A percentile compares a stretch with the other conserved stretches of the same genome.
These are phyloP conservation scores for Saccharomycopsis oosterbeekiorum DNA, from an alignment of 805 yeast species.

Conservation along the genomic window DNA sequence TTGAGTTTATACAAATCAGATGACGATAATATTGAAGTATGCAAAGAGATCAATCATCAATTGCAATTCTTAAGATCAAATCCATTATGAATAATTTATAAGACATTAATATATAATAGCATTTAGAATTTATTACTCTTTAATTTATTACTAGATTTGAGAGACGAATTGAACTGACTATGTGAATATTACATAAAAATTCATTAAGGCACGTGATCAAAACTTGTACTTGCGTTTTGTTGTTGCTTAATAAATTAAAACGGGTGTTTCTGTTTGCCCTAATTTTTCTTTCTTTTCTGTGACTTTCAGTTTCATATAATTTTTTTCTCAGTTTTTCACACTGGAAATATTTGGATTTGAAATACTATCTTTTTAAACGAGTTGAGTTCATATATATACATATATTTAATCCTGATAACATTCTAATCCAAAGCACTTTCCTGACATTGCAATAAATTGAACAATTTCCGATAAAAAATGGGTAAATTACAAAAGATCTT, in stretches of 20 bases:
- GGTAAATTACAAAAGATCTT: conserved; percentile 47
- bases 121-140: too few species aligned
- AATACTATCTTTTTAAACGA: too few species aligned
- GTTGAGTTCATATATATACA: neutral
- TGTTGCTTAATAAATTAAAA: too few species aligned
- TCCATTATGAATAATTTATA: neutral
- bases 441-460: too few species aligned
- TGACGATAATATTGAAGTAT: conserved; percentile 34
- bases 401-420: neutral
- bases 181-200: neutral
- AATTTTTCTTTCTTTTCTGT: too few species aligned
- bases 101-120: neutral
- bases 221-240: too few species aligned
- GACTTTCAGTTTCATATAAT: neutral
- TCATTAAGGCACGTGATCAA: too few species aligned
- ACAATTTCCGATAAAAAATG: neutral
- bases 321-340: neutral
- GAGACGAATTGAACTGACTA: too few species aligned
- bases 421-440: too few species aligned
- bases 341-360: neutral
- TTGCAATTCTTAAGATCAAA: conserved; percentile 30
- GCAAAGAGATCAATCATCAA: conserved; percentile 41
- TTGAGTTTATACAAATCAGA: conserved; percentile 33
- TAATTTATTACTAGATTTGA: too few species aligned
- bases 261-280: too few species aligned